Percentiles rank a stretch among this genome's conserved stretches.
Evolutionary conservation across 495 filamentous ascomycete species (phyloP).

Genomic region (Tricharina praecox): DNA sequence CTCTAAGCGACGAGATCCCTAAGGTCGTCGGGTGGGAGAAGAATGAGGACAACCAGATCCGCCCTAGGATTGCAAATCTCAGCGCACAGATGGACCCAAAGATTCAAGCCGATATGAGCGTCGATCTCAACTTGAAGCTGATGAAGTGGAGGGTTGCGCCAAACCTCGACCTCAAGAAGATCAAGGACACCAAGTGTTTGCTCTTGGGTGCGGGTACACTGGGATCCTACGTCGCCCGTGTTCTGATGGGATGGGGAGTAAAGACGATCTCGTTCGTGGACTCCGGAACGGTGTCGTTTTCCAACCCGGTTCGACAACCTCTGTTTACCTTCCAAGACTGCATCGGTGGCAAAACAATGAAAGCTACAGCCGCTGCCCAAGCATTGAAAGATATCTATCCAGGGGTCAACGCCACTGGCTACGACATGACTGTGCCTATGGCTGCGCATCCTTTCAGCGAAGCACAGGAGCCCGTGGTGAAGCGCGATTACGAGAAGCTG

Average conservation of each 20-base stretch:
- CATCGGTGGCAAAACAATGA: slow-evolving; percentile 64
- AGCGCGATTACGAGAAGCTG: slow-evolving; percentile 57
- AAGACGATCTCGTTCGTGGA: slow-evolving; percentile 91
- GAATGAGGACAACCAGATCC: slow-evolving; percentile 54
- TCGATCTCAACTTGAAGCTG: slow-evolving; percentile 90
- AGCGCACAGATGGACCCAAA: slow-evolving; percentile 82
- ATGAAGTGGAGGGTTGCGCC: slow-evolving; percentile 98
- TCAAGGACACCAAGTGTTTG: slow-evolving; percentile 82
- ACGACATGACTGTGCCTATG: slow-evolving; percentile 81
- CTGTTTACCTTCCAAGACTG: slow-evolving; percentile 84
- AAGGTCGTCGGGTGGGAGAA: slow-evolving; percentile 94
- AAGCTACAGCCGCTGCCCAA: slow-evolving; percentile 67
- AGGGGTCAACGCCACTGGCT: slow-evolving; percentile 62
- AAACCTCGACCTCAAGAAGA: slow-evolving; percentile 64
- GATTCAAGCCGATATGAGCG: slow-evolving; percentile 80
- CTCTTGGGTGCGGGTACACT: slow-evolving; percentile 90
- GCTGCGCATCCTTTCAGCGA: slow-evolving; percentile 73
- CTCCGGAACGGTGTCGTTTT: slow-evolving; percentile 84
- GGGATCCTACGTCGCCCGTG: slow-evolving; percentile 80
- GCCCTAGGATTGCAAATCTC: slow-evolving; percentile 58
- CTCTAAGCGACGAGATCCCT: slow-evolving; percentile 38
- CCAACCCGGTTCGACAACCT: slow-evolving; percentile 93
- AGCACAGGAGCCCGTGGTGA: slow-evolving; percentile 37
- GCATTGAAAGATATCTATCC: slow-evolving; percentile 77
- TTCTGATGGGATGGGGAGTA: slow-evolving; percentile 92